phyloP scores from a whole-genome alignment of 306 rosid genomes.

The Medicago ruthenica region DNA sequence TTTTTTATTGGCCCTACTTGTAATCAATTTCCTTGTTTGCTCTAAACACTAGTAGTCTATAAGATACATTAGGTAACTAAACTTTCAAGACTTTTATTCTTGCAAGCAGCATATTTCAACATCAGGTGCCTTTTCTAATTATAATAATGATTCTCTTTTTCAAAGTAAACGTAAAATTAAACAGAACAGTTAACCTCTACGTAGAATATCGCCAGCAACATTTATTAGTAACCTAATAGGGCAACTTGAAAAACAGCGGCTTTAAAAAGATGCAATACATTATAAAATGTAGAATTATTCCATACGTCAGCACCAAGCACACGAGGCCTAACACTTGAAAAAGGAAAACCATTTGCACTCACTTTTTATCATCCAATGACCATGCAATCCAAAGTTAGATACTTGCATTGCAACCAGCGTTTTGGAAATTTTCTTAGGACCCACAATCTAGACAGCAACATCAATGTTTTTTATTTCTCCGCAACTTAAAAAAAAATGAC shows the following conservation, averaged over 20 bases:
- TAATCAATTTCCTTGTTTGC: conserved; percentile 33
- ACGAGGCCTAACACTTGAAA: conserved; percentile 10
- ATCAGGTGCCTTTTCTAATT: conserved; percentile 8
- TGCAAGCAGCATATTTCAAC: conserved; percentile 28
- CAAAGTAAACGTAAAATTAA: conserved; percentile 11
- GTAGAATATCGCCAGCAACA: conserved; percentile 6
- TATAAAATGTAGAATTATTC: conserved; percentile 11
- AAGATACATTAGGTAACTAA: conserved; percentile 29
- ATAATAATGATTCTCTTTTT: background rate
- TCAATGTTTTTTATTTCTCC: too few species aligned
- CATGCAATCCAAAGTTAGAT: conserved; percentile 11
- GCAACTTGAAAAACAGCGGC: conserved; percentile 1
- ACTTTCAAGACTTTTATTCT: conserved; percentile 36
- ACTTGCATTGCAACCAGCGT: background rate
- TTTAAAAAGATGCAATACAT: background rate
- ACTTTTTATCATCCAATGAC: conserved; percentile 12
- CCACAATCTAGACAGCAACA: too few species aligned
- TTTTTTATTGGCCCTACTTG: conserved; percentile 39
- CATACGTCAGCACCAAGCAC: conserved; percentile 12
- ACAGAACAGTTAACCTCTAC: conserved; percentile 25
- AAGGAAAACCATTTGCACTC: conserved; percentile 26
- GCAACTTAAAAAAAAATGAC: too few species aligned
- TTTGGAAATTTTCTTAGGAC: background rate
- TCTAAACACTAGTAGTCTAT: conserved; percentile 14
- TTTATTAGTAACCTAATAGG: background rate